These are phyloP conservation scores for Lophiotrema nucula DNA, from an alignment of 495 filamentous ascomycete species.

Conservation along the genomic window DNA sequence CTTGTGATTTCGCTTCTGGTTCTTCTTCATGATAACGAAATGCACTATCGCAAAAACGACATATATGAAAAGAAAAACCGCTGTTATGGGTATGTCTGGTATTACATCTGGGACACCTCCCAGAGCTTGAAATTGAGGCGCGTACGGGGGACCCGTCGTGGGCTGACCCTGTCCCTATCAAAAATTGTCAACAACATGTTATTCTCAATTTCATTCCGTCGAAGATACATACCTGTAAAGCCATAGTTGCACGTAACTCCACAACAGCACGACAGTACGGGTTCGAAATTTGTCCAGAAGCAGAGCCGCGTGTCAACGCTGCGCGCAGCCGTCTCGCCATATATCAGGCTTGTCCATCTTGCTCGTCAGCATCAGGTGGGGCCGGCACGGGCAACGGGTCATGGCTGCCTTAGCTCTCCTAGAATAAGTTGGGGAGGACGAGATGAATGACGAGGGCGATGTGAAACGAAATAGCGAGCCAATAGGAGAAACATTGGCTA, in stretches of 20 bases:
- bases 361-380: not conserved
- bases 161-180: not conserved
- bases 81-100: conserved; percentile 39
- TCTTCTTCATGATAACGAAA: conserved; percentile 33
- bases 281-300: not conserved
- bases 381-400: not conserved
- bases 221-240: not conserved
- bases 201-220: not conserved
- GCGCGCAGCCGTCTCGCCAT: not conserved
- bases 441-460: conserved; percentile 5
- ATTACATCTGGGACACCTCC: conserved; percentile 36
- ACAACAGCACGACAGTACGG: not conserved
- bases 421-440: conserved; percentile 2
- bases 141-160: conserved; percentile 35
- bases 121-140: conserved; percentile 33
- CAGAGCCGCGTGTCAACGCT: not conserved
- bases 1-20: conserved; percentile 35
- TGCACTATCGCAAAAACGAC: conserved; percentile 34
- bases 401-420: conserved; percentile 4
- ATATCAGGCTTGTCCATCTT: conserved; percentile 5
- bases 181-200: not conserved
- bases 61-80: conserved; percentile 41
- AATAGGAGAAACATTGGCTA: not conserved
- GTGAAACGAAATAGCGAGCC: not conserved
- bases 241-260: not conserved